Base-by-base conservation (phyloP, 257 asterid species). In the Leonotis leonurus region DNA sequence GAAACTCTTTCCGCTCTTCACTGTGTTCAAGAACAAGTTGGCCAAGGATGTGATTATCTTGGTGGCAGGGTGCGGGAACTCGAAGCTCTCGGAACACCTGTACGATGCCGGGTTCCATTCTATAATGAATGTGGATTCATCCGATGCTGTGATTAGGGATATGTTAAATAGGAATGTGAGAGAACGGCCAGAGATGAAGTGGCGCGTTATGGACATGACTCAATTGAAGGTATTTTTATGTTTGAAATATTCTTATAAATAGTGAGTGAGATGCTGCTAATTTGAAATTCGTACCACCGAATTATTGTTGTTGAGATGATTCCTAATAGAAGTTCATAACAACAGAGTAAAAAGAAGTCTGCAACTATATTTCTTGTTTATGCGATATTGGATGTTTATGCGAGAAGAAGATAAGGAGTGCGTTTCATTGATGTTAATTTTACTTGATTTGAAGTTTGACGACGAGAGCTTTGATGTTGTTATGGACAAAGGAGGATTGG, bases 121-220 rank as follows among this genome's bases (percentile, higher is more conserved):
- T 58, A 82, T 89, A 61, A 93, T 84, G 0, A 93, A 89, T 65
- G 65, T 89, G 22, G 99, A 93, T 81, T 93, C 89, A 80, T 93
- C 99, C 0, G 87, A 77, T 35, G 99, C 89, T 40, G 99, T 81
- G 40, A 83, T 93, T 61, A 73, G 83, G 50, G 85, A 81, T 70
- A 93, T 93, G 99, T 57, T 89, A 78, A 78, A 78, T 72, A 74
- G 79, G 75, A 87, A 93, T 70, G 87, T 89, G 67, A 67, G 96
- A 66, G 53, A 58, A 2, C 79, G 99, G 77, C 95, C 91, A 9
- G 78, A 41, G 65, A 93, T 93, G 99, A 87, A 83, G 76, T 93
- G 99, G 99, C 86, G 96, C 41, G 85, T 83, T 39, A 93, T 93
- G 99, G 97, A 89, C 67, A 93, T 93, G 90, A 87, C 99, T 26